Conservation (phyloP, 441 rosid species). For the Jatropha podagrica region DNA sequence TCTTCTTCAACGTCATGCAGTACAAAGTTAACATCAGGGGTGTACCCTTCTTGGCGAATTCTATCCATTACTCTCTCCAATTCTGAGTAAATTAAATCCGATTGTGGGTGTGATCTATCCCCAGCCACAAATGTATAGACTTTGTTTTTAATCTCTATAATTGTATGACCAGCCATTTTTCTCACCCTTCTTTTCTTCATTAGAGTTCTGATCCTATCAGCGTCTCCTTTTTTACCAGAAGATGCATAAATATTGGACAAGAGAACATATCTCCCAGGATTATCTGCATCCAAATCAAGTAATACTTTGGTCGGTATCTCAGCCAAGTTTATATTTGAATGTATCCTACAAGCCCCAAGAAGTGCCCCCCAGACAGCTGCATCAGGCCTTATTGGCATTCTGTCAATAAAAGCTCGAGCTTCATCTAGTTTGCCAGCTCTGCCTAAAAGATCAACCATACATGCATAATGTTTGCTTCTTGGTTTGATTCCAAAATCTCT, state of each 20-base stretch:
- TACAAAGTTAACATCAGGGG: slow-evolving; percentile 36
- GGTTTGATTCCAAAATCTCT: slow-evolving; percentile 45
- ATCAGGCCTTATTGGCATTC: slow-evolving; percentile 52
- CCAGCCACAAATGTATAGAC: slow-evolving; percentile 64
- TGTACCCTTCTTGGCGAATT: slow-evolving; percentile 34
- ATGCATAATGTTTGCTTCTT: slow-evolving; percentile 66
- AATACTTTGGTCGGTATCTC: slow-evolving; percentile 44
- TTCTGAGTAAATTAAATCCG: slow-evolving; percentile 46
- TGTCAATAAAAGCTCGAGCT: slow-evolving; percentile 49
- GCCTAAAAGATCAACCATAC: slow-evolving; percentile 78
- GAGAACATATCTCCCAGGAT: slow-evolving; percentile 73
- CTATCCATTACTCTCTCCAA: slow-evolving; percentile 50
- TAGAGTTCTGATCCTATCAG: slow-evolving; percentile 52
- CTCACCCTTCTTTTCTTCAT: slow-evolving; percentile 62
- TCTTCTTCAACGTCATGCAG: slow-evolving; percentile 45
- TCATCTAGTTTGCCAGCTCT: slow-evolving; percentile 65
- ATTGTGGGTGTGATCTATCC: slow-evolving; percentile 46
- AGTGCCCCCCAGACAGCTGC: slow-evolving; percentile 82
- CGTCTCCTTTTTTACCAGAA: slow-evolving; percentile 37
- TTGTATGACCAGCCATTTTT: slow-evolving; percentile 77
- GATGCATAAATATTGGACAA: slow-evolving; percentile 68
- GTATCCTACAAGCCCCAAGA: slow-evolving; percentile 76
- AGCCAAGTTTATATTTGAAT: slow-evolving; percentile 60
- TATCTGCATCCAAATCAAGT: slow-evolving; percentile 45
- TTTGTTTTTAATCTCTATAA: slow-evolving; percentile 52